A percentile compares a stretch with the other conserved stretches of the same genome.
Conservation (phyloP, 148 eudicot genomes). For the Suaeda aralocaspica region DNA sequence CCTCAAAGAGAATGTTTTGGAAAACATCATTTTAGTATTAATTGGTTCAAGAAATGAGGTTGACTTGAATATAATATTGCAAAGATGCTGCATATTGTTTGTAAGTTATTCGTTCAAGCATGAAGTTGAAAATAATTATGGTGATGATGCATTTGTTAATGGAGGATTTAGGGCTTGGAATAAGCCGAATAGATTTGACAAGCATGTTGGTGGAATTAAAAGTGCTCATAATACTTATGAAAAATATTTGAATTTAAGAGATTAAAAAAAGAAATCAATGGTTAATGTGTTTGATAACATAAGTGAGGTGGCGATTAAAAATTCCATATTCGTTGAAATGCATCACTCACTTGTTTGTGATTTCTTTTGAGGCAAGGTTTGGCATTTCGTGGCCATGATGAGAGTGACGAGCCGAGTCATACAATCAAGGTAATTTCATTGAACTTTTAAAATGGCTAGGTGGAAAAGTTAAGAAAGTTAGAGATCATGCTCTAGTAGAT, state of each 20-base stretch:
- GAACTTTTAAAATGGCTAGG: too few relatives aligned
- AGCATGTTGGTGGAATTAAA: constrained; percentile 6
- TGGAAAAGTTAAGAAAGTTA: too few relatives aligned
- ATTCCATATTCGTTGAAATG: background rate
- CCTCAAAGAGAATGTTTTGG: background rate
- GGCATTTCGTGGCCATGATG: too few relatives aligned
- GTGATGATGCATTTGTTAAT: too few relatives aligned
- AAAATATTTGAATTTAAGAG: background rate
- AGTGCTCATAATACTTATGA: too few relatives aligned
- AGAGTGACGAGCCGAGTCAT: too few relatives aligned
- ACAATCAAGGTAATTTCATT: too few relatives aligned
- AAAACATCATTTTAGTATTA: too few relatives aligned
- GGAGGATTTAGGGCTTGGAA: too few relatives aligned
- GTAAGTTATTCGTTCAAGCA: background rate
- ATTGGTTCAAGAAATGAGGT: background rate
- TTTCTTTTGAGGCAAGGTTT: too few relatives aligned
- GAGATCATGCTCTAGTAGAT: too few relatives aligned
- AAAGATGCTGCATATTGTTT: background rate
- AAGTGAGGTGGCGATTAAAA: background rate
- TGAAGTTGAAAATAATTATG: background rate
- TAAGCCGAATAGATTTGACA: background rate
- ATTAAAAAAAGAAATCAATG: background rate
- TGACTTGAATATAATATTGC: background rate
- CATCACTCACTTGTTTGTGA: background rate
- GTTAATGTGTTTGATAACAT: background rate